phyloP scores from a whole-genome alignment of 208 protist species.

The Balamuthia mandrillaris region DNA sequence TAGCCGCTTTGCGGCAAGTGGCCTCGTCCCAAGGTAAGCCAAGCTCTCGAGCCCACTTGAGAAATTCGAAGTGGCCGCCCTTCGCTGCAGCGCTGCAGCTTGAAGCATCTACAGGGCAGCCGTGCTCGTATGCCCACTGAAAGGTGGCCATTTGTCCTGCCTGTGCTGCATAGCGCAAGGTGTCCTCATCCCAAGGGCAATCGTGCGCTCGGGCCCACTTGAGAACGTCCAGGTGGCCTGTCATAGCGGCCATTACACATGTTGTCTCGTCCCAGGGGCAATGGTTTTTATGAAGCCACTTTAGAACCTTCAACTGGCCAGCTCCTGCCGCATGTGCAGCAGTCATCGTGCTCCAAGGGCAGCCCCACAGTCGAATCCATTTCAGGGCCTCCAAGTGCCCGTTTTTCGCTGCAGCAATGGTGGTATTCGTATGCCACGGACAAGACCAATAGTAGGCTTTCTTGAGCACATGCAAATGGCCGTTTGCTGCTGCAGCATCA shows the following conservation, averaged over 20 bases:
- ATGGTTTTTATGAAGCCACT: neutral
- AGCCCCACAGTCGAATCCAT: neutral
- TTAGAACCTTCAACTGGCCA: neutral
- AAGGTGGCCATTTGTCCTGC: neutral
- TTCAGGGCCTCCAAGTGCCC: neutral
- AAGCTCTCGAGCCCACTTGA: neutral
- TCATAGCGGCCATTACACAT: neutral
- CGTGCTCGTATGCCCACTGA: neutral
- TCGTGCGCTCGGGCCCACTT: neutral
- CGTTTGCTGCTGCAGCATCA: too few species aligned
- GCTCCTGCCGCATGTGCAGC: neutral
- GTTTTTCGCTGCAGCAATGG: neutral
- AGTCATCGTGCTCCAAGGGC: neutral
- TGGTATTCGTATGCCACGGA: neutral
- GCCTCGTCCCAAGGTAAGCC: neutral
- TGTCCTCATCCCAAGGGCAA: neutral
- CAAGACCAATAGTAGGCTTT: neutral
- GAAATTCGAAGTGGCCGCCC: neutral
- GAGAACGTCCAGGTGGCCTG: neutral
- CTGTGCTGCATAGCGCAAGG: neutral
- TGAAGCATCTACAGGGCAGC: neutral
- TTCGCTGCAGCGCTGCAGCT: neutral
- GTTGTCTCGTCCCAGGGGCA: neutral
- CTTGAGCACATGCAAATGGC: too few species aligned
- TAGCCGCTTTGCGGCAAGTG: neutral